Base-by-base conservation (phyloP, 2,329 filamentous ascomycete genomes). In the Aspergillus costaricaensis region DNA sequence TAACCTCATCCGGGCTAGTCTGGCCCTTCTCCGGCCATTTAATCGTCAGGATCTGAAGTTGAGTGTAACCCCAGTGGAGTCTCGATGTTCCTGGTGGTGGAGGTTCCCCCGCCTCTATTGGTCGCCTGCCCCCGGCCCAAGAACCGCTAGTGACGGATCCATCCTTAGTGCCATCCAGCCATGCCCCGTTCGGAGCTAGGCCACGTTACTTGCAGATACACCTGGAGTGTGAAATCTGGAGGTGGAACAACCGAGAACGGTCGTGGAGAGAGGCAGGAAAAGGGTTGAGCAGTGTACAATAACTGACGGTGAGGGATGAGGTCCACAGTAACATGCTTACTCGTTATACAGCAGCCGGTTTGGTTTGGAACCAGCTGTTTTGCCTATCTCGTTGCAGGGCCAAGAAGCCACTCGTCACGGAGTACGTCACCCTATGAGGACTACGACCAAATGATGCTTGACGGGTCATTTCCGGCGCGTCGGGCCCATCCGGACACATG, bases 321-420 rank as follows among this genome's bases (percentile, higher is more conserved):
- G 7, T 7, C 21, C 5, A 25, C 9, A 10, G 8, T 5, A 23
- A 6, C 5, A 5, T n/a, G n/a, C 17, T 39, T 41, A 7, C 1
- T n/a, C 8, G n/a, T 23, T 15, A 38, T 38, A 21, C 21, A 23
- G 14, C 21, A 15, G 14, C 8, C 51, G 1, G 10, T 23, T 43
- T 8, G 8, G 6, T 3, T 5, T 15, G 1, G 23, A 10, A 15
- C n/a, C 38, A 43, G 30, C 17, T 41, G 19, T 21, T 43, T 12
- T 9, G 21, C 41, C 19, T 17, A 12, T 21, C 17, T 30, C 21
- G 39, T 47, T 41, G 23, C 19, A 30, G 25, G 14, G 53, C 53
- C 53, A 55, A 55, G 53, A 55, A 55, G 39, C 39, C 53, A 44
- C 53, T 55, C 53, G 53, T 55, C 53, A 55, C 30, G 39, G 53